Evolutionary conservation across 176 grass and related monocot species (phyloP).

Genomic region (Musa itinerans): DNA sequence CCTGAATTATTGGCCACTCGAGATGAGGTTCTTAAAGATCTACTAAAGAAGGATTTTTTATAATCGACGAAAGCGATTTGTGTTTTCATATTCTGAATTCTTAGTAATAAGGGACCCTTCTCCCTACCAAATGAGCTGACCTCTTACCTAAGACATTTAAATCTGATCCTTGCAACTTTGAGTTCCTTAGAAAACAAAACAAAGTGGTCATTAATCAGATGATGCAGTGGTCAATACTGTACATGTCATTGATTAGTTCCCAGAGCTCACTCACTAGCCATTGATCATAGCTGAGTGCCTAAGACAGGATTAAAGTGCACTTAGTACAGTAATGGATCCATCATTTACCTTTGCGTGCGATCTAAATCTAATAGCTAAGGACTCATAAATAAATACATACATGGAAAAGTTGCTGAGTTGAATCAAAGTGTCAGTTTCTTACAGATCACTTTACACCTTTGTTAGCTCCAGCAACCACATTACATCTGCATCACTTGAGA

Average conservation of each 20-base stretch:
- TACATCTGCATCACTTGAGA: too few relatives aligned
- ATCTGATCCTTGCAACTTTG: too few relatives aligned
- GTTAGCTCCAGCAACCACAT: not conserved
- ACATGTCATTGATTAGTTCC: too few relatives aligned
- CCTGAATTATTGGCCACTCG: not conserved
- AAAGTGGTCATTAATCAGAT: too few relatives aligned
- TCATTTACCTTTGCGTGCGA: not conserved
- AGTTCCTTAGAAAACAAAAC: constrained; percentile 1
- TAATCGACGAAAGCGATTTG: not conserved
- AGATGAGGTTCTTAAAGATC: not conserved
- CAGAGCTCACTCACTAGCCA: too few relatives aligned
- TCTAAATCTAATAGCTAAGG: not conserved
- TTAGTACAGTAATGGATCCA: not conserved
- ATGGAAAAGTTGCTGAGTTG: not conserved
- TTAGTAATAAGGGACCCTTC: not conserved
- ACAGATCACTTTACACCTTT: not conserved
- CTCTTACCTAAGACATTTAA: not conserved
- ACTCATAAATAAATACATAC: not conserved
- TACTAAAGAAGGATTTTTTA: not conserved
- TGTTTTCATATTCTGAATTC: not conserved
- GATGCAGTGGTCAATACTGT: too few relatives aligned
- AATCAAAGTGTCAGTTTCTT: not conserved
- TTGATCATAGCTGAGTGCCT: too few relatives aligned
- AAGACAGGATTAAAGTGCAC: not conserved
- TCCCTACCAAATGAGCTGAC: not conserved